phyloP scores from a whole-genome alignment of 305 asterid species.

The Fraxinus platypoda region DNA sequence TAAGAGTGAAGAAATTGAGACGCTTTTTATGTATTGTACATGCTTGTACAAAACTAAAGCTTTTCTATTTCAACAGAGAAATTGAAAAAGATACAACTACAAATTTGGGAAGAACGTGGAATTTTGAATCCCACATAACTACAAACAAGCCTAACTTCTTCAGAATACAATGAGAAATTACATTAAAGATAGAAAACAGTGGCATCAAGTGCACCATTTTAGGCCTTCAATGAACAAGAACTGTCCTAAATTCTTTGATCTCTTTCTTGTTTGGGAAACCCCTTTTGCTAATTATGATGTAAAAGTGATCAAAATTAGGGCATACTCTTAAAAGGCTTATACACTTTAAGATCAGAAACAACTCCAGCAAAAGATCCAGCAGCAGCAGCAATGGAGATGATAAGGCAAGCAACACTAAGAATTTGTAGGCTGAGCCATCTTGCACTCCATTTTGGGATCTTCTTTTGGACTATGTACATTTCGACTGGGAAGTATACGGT shows the following conservation, averaged over 20 bases:
- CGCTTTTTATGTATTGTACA: not conserved
- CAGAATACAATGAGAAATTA: not conserved
- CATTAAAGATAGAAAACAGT: not conserved
- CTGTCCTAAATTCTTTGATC: not conserved
- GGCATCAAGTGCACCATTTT: not conserved
- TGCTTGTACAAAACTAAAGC: not conserved
- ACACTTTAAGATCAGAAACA: constrained; percentile 59
- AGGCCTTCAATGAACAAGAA: constrained; percentile 11
- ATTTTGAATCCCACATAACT: constrained; percentile 13
- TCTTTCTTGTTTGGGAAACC: not conserved
- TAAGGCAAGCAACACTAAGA: constrained; percentile 56
- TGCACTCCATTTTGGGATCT: constrained; percentile 47
- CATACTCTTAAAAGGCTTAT: constrained; percentile 60
- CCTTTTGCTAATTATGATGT: not conserved
- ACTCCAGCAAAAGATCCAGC: constrained; percentile 80
- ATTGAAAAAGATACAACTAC: constrained; percentile 8
- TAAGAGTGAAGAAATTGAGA: not conserved
- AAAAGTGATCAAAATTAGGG: constrained; percentile 18
- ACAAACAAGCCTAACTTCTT: constrained; percentile 4
- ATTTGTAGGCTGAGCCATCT: constrained; percentile 61
- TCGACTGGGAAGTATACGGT: constrained; percentile 7
- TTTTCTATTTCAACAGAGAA: not conserved
- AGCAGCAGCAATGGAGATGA: constrained; percentile 63
- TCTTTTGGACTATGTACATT: constrained; percentile 20
- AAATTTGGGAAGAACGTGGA: constrained; percentile 5